These are phyloP conservation scores for Phaeosphaeria sp. DNA, from an alignment of 2,329 filamentous ascomycete species.

Conservation along the genomic window DNA sequence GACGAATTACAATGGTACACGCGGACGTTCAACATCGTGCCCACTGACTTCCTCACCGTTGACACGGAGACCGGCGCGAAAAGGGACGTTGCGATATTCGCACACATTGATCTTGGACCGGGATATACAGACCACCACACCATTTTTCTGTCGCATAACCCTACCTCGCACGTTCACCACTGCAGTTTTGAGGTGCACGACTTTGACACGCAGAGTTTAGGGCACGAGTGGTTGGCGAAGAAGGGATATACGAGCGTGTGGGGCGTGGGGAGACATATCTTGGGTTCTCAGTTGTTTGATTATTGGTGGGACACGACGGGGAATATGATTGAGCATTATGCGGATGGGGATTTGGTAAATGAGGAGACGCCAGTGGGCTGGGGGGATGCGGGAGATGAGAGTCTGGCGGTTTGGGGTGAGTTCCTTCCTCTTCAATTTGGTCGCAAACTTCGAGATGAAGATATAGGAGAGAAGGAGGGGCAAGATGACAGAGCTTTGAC, in stretches of 20 bases:
- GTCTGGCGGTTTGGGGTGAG: slow-evolving; percentile 48
- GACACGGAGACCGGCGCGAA: slow-evolving; percentile 10
- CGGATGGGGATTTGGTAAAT: slow-evolving; percentile 72
- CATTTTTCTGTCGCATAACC: slow-evolving; percentile 57
- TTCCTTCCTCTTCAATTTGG: neutral
- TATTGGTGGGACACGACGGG: slow-evolving; percentile 71
- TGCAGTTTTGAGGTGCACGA: slow-evolving; percentile 72
- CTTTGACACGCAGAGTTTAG: slow-evolving; percentile 72
- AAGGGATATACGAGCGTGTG: slow-evolving; percentile 71
- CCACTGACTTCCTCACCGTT: slow-evolving; percentile 54
- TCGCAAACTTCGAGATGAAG: neutral
- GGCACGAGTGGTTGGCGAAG: slow-evolving; percentile 71
- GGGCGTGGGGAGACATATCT: slow-evolving; percentile 73
- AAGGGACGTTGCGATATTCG: slow-evolving; percentile 56
- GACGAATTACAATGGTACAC: slow-evolving; percentile 54
- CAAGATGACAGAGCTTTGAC: too few relatives aligned
- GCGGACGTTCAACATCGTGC: slow-evolving; percentile 54
- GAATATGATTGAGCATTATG: slow-evolving; percentile 74
- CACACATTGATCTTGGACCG: slow-evolving; percentile 61
- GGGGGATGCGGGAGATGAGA: slow-evolving; percentile 50
- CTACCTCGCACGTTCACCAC: slow-evolving; percentile 66
- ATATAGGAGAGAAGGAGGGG: too few relatives aligned
- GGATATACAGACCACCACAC: slow-evolving; percentile 62
- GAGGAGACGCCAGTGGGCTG: slow-evolving; percentile 58
- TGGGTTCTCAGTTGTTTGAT: slow-evolving; percentile 75